phyloP scores from a whole-genome alignment of 169 alveolate species.

The Plasmodium vivax region DNA sequence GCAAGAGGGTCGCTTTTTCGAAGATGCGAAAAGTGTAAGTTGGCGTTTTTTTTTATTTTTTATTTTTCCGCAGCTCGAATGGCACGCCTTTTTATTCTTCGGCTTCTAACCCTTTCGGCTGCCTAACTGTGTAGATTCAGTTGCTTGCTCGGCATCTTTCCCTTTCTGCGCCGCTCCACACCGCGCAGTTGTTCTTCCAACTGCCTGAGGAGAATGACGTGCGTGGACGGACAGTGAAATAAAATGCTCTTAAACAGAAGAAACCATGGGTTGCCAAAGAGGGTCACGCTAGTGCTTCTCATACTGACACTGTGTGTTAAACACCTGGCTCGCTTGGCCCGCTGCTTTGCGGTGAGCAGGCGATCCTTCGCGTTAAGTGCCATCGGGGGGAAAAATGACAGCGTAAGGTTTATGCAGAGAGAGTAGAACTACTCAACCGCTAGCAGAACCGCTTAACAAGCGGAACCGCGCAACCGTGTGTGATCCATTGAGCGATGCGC shows the following conservation, averaged over 20 bases:
- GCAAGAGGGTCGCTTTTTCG: neutral
- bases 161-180: neutral
- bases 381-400: neutral
- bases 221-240: neutral
- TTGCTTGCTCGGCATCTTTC: neutral
- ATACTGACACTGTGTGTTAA: neutral
- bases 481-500: neutral
- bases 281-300: neutral
- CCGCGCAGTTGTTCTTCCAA: neutral
- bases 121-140: neutral
- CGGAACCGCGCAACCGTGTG: neutral
- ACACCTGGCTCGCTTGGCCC: neutral
- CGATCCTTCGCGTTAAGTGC: neutral
- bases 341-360: neutral
- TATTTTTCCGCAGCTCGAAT: neutral
- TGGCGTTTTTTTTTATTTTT: neutral
- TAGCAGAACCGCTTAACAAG: neutral
- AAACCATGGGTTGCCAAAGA: neutral
- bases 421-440: neutral
- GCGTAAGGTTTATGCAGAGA: neutral
- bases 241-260: conserved; percentile 5
- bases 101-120: neutral
- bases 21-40: neutral
- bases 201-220: neutral
- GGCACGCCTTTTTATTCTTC: neutral